Evolutionary conservation across 192 early-diverging fungal species (phyloP).

Genomic region (Umbelopsis isabellina): DNA sequence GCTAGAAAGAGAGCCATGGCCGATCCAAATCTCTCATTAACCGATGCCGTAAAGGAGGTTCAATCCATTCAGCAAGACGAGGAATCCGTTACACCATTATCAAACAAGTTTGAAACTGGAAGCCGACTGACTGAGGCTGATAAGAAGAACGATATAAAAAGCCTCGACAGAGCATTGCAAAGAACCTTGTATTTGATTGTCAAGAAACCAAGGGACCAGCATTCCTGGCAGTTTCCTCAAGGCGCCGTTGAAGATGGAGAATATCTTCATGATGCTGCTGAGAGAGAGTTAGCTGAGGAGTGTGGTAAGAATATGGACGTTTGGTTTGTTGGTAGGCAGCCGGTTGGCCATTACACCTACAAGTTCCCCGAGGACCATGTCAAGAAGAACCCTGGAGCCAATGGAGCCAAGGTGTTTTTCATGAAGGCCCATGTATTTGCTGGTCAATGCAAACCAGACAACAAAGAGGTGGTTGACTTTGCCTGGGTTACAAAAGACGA

Average conservation of each 20-base stretch:
- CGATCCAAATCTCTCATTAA: conserved; percentile 15
- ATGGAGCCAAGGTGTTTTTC: conserved; percentile 68
- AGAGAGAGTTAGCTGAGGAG: conserved; percentile 66
- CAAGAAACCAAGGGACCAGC: conserved; percentile 57
- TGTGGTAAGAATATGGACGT: conserved; percentile 79
- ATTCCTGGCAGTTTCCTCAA: conserved; percentile 77
- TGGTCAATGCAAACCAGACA: conserved; percentile 69
- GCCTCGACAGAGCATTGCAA: conserved; percentile 77
- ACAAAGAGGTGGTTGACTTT: conserved; percentile 63
- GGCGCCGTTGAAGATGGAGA: conserved; percentile 65
- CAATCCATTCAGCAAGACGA: conserved; percentile 22
- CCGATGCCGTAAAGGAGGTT: conserved; percentile 21
- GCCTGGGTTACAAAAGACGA: conserved; percentile 80
- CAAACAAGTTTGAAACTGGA: conserved; percentile 54
- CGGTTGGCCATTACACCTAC: conserved; percentile 70
- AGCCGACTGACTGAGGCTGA: conserved; percentile 68
- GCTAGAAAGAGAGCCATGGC: conserved; percentile 36
- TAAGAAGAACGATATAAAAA: conserved; percentile 61
- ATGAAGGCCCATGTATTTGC: conserved; percentile 67
- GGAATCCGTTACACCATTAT: conserved; percentile 5
- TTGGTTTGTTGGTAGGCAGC: conserved; percentile 87
- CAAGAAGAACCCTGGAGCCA: conserved; percentile 12
- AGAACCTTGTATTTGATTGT: conserved; percentile 83
- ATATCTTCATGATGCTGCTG: conserved; percentile 77
- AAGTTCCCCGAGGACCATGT: conserved; percentile 24